These are phyloP conservation scores for Tephrocybe sp. DNA, from an alignment of 768 basidiomycete genomes.

Conservation along the genomic window DNA sequence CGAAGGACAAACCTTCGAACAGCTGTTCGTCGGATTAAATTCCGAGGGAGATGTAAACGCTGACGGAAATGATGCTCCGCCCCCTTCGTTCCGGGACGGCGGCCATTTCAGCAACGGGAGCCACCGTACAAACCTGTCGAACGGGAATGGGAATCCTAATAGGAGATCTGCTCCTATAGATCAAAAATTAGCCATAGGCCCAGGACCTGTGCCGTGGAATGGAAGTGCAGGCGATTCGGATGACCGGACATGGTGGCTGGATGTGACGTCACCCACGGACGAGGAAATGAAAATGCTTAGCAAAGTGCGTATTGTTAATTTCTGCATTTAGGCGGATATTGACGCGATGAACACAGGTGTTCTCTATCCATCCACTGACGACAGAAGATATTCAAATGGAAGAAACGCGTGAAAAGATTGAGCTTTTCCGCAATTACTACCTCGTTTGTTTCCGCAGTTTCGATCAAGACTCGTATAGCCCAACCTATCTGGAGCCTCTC, in stretches of 20 bases:
- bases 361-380: conserved; percentile 94
- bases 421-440: conserved; percentile 97
- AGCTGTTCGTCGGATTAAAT: conserved; percentile 68
- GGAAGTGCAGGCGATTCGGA: conserved; percentile 45
- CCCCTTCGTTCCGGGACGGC: conserved; percentile 13
- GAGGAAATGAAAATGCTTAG: conserved; percentile 98
- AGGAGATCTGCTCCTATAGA: conserved; percentile 4
- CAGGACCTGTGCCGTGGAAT: conserved; percentile 7
- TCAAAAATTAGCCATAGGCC: conserved; percentile 15
- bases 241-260: conserved; percentile 94
- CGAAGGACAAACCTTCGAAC: conserved; percentile 89
- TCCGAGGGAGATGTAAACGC: conserved; percentile 12
- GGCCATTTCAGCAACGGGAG: conserved; percentile 1
- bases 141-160: conserved; percentile 1
- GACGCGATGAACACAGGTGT: conserved; percentile 60
- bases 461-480: conserved; percentile 97
- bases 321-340: neutral
- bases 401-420: conserved; percentile 99
- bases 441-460: conserved; percentile 99
- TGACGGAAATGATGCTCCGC: neutral
- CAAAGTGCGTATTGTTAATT: conserved; percentile 52
- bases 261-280: conserved; percentile 90
- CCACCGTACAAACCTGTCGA: too few relatives aligned
- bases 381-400: conserved; percentile 99
- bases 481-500: conserved; percentile 94